Conservation (phyloP, 768 basidiomycete genomes). For the Harrya chromipes region DNA sequence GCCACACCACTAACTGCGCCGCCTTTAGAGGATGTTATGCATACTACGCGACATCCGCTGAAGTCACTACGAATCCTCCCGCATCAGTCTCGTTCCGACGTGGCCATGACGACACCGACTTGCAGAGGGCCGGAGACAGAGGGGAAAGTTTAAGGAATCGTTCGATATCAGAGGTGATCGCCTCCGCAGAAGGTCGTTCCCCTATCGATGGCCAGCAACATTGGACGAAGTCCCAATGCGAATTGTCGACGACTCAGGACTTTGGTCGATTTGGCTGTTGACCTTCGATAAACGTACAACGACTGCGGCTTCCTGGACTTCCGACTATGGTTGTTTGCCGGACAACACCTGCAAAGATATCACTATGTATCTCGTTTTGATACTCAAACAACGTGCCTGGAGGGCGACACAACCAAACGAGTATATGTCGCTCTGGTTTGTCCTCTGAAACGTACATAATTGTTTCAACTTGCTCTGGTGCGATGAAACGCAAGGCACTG, state of each 20-base stretch:
- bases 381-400: constrained; percentile 14
- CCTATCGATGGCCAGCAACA: constrained; percentile 2
- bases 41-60: too few relatives aligned
- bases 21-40: too few relatives aligned
- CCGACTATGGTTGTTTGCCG: constrained; percentile 12
- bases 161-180: background rate
- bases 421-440: constrained; percentile 16
- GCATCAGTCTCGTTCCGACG: too few relatives aligned
- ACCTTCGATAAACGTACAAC: constrained; percentile 6
- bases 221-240: constrained; percentile 10
- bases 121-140: background rate
- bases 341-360: constrained; percentile 21
- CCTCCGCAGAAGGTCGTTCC: background rate
- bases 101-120: too few relatives aligned
- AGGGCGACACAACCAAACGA: constrained; percentile 31
- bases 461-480: constrained; percentile 36
- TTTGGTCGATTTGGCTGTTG: constrained; percentile 1
- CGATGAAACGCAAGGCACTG: constrained; percentile 42
- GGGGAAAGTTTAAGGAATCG: background rate
- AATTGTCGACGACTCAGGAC: constrained; percentile 1
- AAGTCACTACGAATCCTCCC: too few relatives aligned
- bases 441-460: background rate
- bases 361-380: background rate
- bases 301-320: background rate
- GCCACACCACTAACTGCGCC: too few relatives aligned